Percentiles rank a stretch among this genome's conserved stretches.
Conservation (phyloP, 306 rosid genomes). For the Dryas octopetala region DNA sequence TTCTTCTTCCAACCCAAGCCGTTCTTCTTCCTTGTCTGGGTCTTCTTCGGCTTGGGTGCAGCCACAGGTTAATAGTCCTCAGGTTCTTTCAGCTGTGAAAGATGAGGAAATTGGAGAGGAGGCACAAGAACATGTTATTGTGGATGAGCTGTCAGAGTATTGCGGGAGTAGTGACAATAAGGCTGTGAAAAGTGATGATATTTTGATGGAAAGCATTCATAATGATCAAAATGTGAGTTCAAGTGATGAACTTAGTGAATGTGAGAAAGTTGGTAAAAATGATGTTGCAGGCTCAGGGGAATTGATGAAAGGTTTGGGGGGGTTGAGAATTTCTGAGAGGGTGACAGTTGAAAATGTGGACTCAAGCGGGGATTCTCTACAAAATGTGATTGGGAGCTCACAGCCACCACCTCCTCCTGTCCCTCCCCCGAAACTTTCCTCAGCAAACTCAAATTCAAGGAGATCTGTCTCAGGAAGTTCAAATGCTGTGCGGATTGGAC, state of each 20-base stretch:
- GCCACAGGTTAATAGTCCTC: slow-evolving; percentile 39
- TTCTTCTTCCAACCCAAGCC: slow-evolving; percentile 60
- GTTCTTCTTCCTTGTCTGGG: slow-evolving; percentile 46
- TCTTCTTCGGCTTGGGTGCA: slow-evolving; percentile 54
- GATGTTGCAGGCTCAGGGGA: slow-evolving; percentile 43
- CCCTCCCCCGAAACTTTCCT: slow-evolving; percentile 74
- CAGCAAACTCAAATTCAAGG: slow-evolving; percentile 52
- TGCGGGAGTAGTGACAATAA: slow-evolving; percentile 37
- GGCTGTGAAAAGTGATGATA: slow-evolving; percentile 46
- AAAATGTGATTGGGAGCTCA: slow-evolving; percentile 36
- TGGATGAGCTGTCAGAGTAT: slow-evolving; percentile 52
- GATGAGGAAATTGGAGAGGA: slow-evolving; percentile 67
- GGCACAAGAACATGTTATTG: slow-evolving; percentile 34
- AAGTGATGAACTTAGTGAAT: slow-evolving; percentile 37
- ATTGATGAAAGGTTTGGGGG: slow-evolving; percentile 29
- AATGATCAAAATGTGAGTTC: slow-evolving; percentile 45
- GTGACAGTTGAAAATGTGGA: slow-evolving; percentile 37
- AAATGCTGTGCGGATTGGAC: slow-evolving; percentile 49
- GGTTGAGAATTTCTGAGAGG: slow-evolving; percentile 41
- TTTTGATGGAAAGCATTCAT: slow-evolving; percentile 35
- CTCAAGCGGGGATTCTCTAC: slow-evolving; percentile 30
- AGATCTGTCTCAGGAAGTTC: slow-evolving; percentile 53
- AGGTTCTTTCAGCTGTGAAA: slow-evolving; percentile 39
- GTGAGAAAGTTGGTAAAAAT: slow-evolving; percentile 43
- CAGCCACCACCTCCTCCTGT: slow-evolving; percentile 92